Conservation (phyloP, 2,329 filamentous ascomycete genomes). For the Hawksworthiomyces lignivorus region DNA sequence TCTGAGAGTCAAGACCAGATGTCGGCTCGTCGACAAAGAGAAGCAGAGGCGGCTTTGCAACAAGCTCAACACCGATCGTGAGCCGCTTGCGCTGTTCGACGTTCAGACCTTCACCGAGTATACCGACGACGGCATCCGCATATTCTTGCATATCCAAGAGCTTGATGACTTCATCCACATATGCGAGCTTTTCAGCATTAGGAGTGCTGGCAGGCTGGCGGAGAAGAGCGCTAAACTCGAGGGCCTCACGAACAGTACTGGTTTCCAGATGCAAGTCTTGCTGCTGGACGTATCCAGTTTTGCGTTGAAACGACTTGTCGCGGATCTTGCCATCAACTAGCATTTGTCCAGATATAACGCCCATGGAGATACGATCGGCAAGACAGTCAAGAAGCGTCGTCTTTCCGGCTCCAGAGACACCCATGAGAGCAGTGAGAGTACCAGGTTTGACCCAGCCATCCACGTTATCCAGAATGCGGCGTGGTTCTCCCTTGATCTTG, state of each 20-base stretch:
- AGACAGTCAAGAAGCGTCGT: constrained; percentile 83
- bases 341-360: constrained; percentile 82
- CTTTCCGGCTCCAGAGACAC: constrained; percentile 84
- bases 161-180: constrained; percentile 86
- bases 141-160: constrained; percentile 86
- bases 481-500: constrained; percentile 69
- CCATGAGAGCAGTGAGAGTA: constrained; percentile 83
- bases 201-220: constrained; percentile 73
- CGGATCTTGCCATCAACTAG: constrained; percentile 56
- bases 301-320: constrained; percentile 79
- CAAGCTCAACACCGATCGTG: constrained; percentile 87
- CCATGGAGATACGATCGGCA: constrained; percentile 80
- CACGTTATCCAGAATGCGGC: constrained; percentile 77
- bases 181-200: constrained; percentile 71
- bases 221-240: constrained; percentile 78
- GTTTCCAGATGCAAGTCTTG: constrained; percentile 84
- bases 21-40: constrained; percentile 96
- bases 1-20: constrained; percentile 86
- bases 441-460: constrained; percentile 93
- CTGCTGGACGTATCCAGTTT: constrained; percentile 87
- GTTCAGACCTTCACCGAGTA: constrained; percentile 78
- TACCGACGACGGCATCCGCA: constrained; percentile 83
- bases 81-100: constrained; percentile 66
- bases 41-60: constrained; percentile 80
- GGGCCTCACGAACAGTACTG: constrained; percentile 77